A percentile compares a stretch with the other conserved stretches of the same genome.
Evolutionary conservation across 176 grass and related monocot genomes (phyloP).

Genomic region (Ampelocalamus luodianensis): DNA sequence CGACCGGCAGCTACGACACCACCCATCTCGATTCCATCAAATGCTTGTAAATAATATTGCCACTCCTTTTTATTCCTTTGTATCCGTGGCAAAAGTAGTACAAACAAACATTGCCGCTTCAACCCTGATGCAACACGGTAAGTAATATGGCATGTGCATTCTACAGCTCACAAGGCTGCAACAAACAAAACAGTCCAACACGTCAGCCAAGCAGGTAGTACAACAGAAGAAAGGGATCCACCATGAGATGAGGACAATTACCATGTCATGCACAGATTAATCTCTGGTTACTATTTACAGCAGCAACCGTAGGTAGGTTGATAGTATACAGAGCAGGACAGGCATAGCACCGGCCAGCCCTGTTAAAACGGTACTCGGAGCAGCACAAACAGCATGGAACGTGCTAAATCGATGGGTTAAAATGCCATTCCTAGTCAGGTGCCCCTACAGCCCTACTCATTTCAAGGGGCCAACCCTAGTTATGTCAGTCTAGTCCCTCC

Average conservation of each 20-base stretch:
- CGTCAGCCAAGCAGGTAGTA: not conserved
- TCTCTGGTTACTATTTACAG: not conserved
- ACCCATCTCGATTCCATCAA: not conserved
- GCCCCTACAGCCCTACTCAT: not conserved
- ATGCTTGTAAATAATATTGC: no score
- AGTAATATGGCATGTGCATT: not conserved
- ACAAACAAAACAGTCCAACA: not conserved
- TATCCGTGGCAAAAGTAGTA: not conserved
- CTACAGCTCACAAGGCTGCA: not conserved
- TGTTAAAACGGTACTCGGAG: not conserved
- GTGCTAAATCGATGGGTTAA: constrained; percentile 23
- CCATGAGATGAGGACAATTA: not conserved
- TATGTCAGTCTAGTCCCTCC: not conserved
- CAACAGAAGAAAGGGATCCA: not conserved
- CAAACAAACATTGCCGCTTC: not conserved
- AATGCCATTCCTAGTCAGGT: not conserved
- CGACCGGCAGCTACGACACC: not conserved
- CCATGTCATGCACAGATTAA: not conserved
- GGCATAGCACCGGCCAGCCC: not conserved
- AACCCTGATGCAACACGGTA: not conserved
- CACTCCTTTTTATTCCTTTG: not conserved
- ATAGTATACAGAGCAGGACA: not conserved
- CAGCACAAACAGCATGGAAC: not conserved
- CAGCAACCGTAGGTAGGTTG: not conserved
- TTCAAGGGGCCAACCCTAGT: constrained; percentile 5